Base-by-base conservation (phyloP, 2,329 filamentous ascomycete genomes). In the Diatrype stigma region DNA sequence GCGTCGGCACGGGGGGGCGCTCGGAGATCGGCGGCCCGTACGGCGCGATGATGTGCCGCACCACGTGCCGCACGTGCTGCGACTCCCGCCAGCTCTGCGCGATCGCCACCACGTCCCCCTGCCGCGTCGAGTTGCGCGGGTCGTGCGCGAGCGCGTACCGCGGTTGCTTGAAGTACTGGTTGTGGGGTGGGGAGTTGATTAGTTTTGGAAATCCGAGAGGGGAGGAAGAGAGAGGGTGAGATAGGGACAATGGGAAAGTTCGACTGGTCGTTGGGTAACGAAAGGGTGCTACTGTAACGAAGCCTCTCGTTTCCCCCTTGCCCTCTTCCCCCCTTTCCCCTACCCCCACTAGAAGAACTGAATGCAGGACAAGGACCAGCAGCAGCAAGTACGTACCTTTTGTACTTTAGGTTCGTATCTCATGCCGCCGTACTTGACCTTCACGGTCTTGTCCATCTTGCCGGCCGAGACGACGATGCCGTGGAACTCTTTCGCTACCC, bases 391-490 rank as follows among this genome's bases (percentile, higher is more conserved):
- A 53, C 66, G 49, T 67, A 89, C 88, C 77, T 93, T 93, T 66
- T 84, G 78, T 49, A 93, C 80, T 55, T 79, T 76, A 52, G 78
- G 79, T 66, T 92, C 88, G 85, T 86, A 93, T 65, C 82, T 79
- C 65, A 85, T 81, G 14, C 78, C 80, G 47, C 86, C 85, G 14
- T 92, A 78, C 58, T 84, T 81, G 55, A 92, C 89, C 70, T 89
- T 91, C 51, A 91, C 87, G 2, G 88, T 91, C 70, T 86, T 89
- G 52, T 83, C 72, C 86, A 91, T 91, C 52, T 85, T 78, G 19
- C 89, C 89, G 6, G 88, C 84, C 40, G 87, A 90, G 46, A 92
- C 81, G 22, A 93, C 89, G 38, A 93, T 82, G 55, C 87, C 87
- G 54, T 78, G 76, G 51, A 83, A 66, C 62, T 82, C 76, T 53